A percentile compares a stretch with the other conserved stretches of the same genome.
phyloP scores from a whole-genome alignment of 2,329 filamentous ascomycete genomes.

The Diaporthe longicolla region DNA sequence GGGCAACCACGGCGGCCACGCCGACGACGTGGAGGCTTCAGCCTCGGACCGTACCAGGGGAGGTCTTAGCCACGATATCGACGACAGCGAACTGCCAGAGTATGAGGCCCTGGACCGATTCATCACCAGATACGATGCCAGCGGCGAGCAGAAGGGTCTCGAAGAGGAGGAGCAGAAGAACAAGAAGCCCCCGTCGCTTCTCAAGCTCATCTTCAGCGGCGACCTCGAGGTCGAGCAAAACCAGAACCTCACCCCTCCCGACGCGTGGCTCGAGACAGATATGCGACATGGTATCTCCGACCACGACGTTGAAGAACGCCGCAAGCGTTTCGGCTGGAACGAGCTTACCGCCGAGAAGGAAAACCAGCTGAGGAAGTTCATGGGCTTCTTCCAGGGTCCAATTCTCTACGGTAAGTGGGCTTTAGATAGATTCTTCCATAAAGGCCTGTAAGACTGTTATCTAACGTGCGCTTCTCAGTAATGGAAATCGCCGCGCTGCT shows the following conservation, averaged over 20 bases:
- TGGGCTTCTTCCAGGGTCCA: conserved; percentile 80
- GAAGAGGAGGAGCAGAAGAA: conserved; percentile 43
- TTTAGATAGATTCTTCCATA: conserved; percentile 47
- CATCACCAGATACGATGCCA: conserved; percentile 51
- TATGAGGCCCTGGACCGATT: conserved; percentile 52
- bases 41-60: conserved; percentile 23
- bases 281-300: conserved; percentile 71
- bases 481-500: conserved; percentile 82
- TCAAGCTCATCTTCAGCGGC: conserved; percentile 34
- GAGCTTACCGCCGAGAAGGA: conserved; percentile 79
- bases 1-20: neutral
- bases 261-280: conserved; percentile 77
- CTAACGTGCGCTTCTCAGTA: conserved; percentile 57
- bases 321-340: conserved; percentile 77
- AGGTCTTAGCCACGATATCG: conserved; percentile 4
- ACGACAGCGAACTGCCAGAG: conserved; percentile 48
- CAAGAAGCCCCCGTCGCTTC: conserved; percentile 47
- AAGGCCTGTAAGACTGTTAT: neutral
- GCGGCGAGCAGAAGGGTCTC: conserved; percentile 44
- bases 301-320: conserved; percentile 70
- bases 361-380: conserved; percentile 78
- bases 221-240: conserved; percentile 55
- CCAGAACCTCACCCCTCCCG: conserved; percentile 63
- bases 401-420: conserved; percentile 59
- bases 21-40: conserved; percentile 40